Base-by-base conservation (phyloP, 1,284 basidiomycete species). In the Bjerkandera adusta region DNA sequence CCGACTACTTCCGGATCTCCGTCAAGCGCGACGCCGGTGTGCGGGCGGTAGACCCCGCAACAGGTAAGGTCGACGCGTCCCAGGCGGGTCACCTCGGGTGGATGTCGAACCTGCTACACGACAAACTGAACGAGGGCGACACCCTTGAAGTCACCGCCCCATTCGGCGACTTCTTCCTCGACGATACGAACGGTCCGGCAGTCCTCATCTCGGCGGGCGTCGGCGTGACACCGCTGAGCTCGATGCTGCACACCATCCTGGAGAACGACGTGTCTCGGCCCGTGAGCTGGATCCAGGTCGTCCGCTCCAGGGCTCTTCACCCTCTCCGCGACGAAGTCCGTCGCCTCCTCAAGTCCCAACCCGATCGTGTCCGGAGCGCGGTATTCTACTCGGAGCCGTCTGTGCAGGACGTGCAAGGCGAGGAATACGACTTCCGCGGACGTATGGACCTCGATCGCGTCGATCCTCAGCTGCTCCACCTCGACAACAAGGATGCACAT, bases 81-180 rank as follows among this genome's bases (percentile, higher is more conserved):
- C 49, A 53, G 16, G 35, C 48, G 13, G 47, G 37, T 5, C 55
- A 58, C 30, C 60, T 55, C 13, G 60, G 58, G 34, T 56, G 49
- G 52, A 51, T 61, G 30, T 60, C 58, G 24, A 59, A 57, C 51
- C 47, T 60, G 20, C 51, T 61, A 7, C 58, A 61, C 46, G 54
- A 52, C 34, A 52, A 45, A 21, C 36, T 59, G 15, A 34, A 51
- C 34, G 56, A 55, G 38, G 56, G 58, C 46, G 57, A 57, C 51
- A 25, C 45, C 22, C 26, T 61, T 44, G 52, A 57, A 32, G 51
- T 60, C 47, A 50, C 58, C 18, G 44, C 44, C 43, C 58, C 60
- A 4, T 61, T 53, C 50, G 60, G 60, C 49, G 58, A 60, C 43
- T 61, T 61, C 54, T 59, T 56, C 55, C 56, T 61, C 44, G 60